Evolutionary conservation across 768 basidiomycete species (phyloP), one percentile per base, ranked within the genome.

Genomic region (Amanita inopinata): DNA sequence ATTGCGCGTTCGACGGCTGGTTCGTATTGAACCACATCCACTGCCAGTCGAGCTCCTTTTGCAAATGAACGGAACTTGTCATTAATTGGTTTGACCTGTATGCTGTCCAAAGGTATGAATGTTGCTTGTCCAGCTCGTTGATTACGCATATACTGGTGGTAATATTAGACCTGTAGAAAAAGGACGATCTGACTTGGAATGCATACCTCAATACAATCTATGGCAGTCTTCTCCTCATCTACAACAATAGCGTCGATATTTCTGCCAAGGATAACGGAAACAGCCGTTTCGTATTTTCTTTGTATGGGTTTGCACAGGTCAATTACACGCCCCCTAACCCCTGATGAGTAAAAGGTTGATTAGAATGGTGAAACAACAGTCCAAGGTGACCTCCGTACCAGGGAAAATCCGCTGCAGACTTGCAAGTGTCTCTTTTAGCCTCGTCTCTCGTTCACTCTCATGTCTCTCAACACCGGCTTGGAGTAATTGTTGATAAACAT

Each of bases 101-200:
- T 94, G 6, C 91, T 93, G 59, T 98, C 94, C n/a, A 99, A 80
- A 0, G 96, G 96, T 34, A 99, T 85, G 66, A 98, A 98, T 0
- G 96, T 99, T 9, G 94, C 94, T 62, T 92, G 89, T 1, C 94
- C 96, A 0, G 86, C 80, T 25, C 93, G 84, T 61, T 96, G 91
- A 47, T 84, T 92, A 48, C 91, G 83, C 77, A 99, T 78, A 60
- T 96, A 97, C 84, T 92, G 31, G 12, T 18, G 22, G 5, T 22
- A 19, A 46, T 18, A 11, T 12, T 19, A n/a, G 36, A 31, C 23
- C 15, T 27, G 34, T 27, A 30, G 19, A 19, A 8, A 27, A 15
- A 22, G 35, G 35, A n/a, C 19, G 6, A 18, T 14, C n/a, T n/a
- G n/a, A n/a, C n/a, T n/a, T n/a, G n/a, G n/a, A n/a, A n/a, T n/a